Conservation (phyloP, 805 yeast genomes). For the Zygoascus bituminiphila region DNA sequence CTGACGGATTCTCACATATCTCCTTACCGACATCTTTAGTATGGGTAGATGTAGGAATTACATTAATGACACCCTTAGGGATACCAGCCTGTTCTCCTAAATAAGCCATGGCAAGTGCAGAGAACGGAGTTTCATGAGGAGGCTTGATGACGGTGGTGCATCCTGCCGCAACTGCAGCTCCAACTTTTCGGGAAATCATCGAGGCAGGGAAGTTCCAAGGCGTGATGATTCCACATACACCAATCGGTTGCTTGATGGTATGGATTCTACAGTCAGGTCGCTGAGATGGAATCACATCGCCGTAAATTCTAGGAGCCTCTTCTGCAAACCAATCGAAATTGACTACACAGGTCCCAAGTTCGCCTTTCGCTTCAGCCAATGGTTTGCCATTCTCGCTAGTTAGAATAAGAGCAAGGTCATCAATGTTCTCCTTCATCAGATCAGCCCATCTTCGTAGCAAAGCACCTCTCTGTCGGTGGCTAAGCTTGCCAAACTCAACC, state of each 20-base stretch:
- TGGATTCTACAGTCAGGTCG: constrained; percentile 41
- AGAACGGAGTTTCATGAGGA: constrained; percentile 65
- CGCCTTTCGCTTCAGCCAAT: constrained; percentile 62
- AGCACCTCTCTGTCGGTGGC: constrained; percentile 49
- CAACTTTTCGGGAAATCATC: constrained; percentile 66
- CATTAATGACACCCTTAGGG: constrained; percentile 62
- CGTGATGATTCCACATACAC: constrained; percentile 69
- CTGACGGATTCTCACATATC: constrained; percentile 46
- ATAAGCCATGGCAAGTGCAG: constrained; percentile 59
- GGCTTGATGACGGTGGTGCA: constrained; percentile 74
- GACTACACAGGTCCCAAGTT: constrained; percentile 56
- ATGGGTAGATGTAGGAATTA: constrained; percentile 38
- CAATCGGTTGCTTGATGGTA: constrained; percentile 65
- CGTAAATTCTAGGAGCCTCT: constrained; percentile 57
- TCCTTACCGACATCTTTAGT: constrained; percentile 42
- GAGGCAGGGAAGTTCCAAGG: constrained; percentile 85
- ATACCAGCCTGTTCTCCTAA: constrained; percentile 61
- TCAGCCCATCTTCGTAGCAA: constrained; percentile 45
- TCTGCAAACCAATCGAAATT: constrained; percentile 89
- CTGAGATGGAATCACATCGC: constrained; percentile 56
- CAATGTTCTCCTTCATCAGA: constrained; percentile 47
- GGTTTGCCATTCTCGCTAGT: constrained; percentile 74
- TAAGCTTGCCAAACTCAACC: constrained; percentile 40
- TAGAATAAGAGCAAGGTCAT: constrained; percentile 56
- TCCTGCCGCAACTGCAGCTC: constrained; percentile 74